Base-by-base conservation (phyloP, 768 basidiomycete species). In the Goffeauzyma gilvescens region DNA sequence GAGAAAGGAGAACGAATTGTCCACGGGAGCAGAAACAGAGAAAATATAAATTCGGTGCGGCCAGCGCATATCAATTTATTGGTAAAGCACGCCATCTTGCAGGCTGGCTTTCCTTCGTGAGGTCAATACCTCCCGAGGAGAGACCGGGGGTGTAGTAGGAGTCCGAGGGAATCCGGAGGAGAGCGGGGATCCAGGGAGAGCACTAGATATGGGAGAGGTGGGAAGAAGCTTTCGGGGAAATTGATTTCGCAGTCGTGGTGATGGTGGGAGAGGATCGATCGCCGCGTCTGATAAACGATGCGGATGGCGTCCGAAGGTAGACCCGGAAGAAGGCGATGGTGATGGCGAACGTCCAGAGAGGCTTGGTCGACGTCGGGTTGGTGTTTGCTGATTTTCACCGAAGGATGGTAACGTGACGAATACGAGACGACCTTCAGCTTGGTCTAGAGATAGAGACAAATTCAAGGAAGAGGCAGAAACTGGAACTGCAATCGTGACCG, bases 341-440 rank as follows among this genome's bases (percentile, higher is more conserved):
- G 31, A 27, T 2, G 36, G 36, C 2, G 44, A 45, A 4, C 38
- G 21, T 13, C 41, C 38, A 7, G 8, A 42, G n/a, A 23, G 37
- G n/a, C 27, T 28, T n/a, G 15, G 17, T 17, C 28, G 36, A 9
- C n/a, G 23, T 26, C 20, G 41, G 37, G 25, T 45, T 15, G 53
- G 47, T 21, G 49, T 52, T 21, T 50, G 42, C 0, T 41, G 34
- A 35, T 52, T 53, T 40, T 43, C 49, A 13, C 14, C 13, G 6
- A 28, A 14, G 14, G 31, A 20, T 1, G 58, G 55, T 34, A 58
- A 46, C 10, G 47, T 32, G 28, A 57, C 52, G 41, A 62, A 62
- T 6, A 56, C 58, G 24, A 62, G 49, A 40, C 54, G 54, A 21
- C 60, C 60, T 1, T 52, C 44, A 0, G 58, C 55, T 22, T 55